These are phyloP conservation scores for Alternaria ventricosa DNA, from an alignment of 2,329 filamentous ascomycete genomes.

Conservation along the genomic window DNA sequence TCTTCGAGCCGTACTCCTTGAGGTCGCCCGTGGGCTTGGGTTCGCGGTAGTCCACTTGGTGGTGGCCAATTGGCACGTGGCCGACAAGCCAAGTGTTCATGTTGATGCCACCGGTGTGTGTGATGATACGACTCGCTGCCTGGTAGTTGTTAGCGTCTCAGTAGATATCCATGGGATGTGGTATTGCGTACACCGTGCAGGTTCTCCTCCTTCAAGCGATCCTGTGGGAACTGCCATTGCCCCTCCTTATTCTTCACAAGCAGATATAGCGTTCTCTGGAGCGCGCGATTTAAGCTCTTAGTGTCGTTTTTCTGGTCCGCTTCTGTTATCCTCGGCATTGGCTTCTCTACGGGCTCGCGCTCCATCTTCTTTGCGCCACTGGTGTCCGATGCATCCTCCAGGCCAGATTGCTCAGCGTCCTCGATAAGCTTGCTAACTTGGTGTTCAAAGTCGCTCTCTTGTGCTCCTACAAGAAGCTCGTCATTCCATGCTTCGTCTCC, in stretches of 20 bases:
- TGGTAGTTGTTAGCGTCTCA: constrained; percentile 51
- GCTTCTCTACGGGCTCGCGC: constrained; percentile 72
- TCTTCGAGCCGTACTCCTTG: constrained; percentile 73
- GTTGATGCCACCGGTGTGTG: constrained; percentile 81
- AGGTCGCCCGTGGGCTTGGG: constrained; percentile 20
- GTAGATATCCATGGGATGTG: neutral
- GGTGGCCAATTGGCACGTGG: constrained; percentile 84
- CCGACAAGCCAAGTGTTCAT: constrained; percentile 99
- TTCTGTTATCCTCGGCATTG: constrained; percentile 73
- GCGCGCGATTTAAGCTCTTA: constrained; percentile 76
- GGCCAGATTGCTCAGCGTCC: constrained; percentile 70
- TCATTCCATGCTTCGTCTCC: constrained; percentile 84
- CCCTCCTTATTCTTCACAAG: constrained; percentile 76
- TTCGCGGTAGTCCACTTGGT: constrained; percentile 64
- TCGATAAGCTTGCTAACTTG: constrained; percentile 73
- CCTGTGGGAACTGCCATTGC: constrained; percentile 82
- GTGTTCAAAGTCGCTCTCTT: constrained; percentile 67
- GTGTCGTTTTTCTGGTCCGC: constrained; percentile 79
- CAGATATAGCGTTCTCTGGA: constrained; percentile 86
- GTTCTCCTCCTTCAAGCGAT: constrained; percentile 73
- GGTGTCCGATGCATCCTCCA: constrained; percentile 48
- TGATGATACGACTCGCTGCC: constrained; percentile 81
- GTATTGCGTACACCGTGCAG: constrained; percentile 74
- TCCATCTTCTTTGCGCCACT: constrained; percentile 49
- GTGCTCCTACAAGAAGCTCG: constrained; percentile 79